Evolutionary conservation across 768 basidiomycete species (phyloP), one percentile per base, ranked within the genome.

Genomic region (Pleurotus sapidus): DNA sequence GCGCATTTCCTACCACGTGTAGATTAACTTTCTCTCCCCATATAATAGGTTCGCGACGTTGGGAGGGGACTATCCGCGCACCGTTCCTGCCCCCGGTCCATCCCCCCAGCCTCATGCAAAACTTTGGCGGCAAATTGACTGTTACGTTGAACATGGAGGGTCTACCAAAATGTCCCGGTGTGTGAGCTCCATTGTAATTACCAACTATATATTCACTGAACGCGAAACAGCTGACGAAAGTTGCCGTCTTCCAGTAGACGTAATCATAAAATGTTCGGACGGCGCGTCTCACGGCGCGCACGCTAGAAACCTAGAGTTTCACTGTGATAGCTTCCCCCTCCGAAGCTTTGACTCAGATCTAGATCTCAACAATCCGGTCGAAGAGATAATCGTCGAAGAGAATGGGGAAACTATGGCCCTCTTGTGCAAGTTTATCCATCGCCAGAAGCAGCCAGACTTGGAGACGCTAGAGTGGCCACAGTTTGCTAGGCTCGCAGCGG

Each of bases 191-290:
- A 34, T 11, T 8, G 11, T 11, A 34, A 34, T 34, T 11, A 34
- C 30, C 30, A 8, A 9, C 11, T 11, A 7, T 11, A 11, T 34
- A 11, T 34, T 34, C 20, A 34, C 30, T 34, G 30, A 34, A 53
- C 42, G 42, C 30, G 50, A 34, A 39, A 45, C 23, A 37, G 23
- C 42, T 20, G 17, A 25, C 37, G 25, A n/a, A 30, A 56, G 57
- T 25, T 60, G 59, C 17, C 12, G 18, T 30, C 40, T 51, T 11
- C 43, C 5, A 11, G 42, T 57, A 4, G 59, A 57, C 18, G 30
- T 60, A 15, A 45, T 46, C 12, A 38, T 60, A 12, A 17, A 45
- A 27, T 57, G 56, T 6, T 57, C 56, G 3, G 59, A 60, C 39
- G 59, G 43, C 23, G 9, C 25, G 3, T 27, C 45, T 4, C 37